phyloP scores from a whole-genome alignment of 179 eudicot genomes.

The Heliamphora pulchella region DNA sequence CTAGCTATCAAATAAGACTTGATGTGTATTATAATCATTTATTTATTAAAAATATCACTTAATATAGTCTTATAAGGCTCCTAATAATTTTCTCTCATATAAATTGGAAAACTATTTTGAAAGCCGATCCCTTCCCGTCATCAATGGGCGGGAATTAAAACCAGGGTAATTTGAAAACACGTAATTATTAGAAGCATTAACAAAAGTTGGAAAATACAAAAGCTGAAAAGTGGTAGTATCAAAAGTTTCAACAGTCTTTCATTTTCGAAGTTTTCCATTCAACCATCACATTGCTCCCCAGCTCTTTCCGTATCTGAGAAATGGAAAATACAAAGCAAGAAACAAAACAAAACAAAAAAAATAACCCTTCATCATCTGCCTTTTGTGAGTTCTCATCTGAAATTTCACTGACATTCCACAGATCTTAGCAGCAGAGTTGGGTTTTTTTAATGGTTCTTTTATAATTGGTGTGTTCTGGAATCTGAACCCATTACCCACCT shows the following conservation, averaged over 20 bases:
- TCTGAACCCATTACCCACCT: slow-evolving; percentile 6
- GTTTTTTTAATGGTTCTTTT: not conserved
- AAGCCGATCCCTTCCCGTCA: not conserved
- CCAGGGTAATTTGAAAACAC: slow-evolving; percentile 1
- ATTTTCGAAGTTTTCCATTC: slow-evolving; percentile 10
- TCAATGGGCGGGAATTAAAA: slow-evolving; percentile 21
- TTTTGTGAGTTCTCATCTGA: slow-evolving; percentile 15
- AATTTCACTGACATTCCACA: slow-evolving; percentile 22
- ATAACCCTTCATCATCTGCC: not conserved
- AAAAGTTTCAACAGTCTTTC: slow-evolving; percentile 10
- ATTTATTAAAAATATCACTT: too few relatives aligned
- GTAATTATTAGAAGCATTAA: not conserved
- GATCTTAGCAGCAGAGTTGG: slow-evolving; percentile 19
- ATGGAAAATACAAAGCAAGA: not conserved
- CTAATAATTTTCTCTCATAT: not conserved
- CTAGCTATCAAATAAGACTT: too few relatives aligned
- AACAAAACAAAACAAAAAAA: not conserved
- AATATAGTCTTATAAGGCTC: too few relatives aligned
- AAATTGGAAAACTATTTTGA: not conserved
- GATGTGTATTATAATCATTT: too few relatives aligned
- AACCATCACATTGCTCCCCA: slow-evolving; percentile 19
- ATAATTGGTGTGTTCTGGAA: not conserved
- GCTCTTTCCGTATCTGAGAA: slow-evolving; percentile 8
- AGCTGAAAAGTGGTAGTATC: slow-evolving; percentile 18
- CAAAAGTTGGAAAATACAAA: not conserved